These are phyloP conservation scores for Babesia ovata DNA, from an alignment of 169 alveolate species.

Conservation along the genomic window DNA sequence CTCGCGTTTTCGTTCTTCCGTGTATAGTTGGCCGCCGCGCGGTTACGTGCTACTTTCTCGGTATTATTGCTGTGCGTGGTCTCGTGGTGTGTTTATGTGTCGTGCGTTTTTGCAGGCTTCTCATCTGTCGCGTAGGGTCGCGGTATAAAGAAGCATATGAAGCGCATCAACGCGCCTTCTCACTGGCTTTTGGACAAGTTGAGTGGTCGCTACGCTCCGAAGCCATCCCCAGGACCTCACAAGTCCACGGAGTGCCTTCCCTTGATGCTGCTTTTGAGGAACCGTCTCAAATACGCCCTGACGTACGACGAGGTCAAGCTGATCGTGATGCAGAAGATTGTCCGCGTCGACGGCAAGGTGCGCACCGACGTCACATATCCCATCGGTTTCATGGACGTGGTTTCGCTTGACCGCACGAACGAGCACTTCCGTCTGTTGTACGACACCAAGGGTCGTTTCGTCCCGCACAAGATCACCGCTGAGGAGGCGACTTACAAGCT, in stretches of 20 bases:
- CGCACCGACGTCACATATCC: conserved; percentile 97
- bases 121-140: conserved; percentile 86
- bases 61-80: not conserved
- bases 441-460: conserved; percentile 98
- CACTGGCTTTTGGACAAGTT: conserved; percentile 98
- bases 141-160: conserved; percentile 98
- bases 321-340: conserved; percentile 94
- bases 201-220: conserved; percentile 93
- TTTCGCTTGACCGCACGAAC: conserved; percentile 91
- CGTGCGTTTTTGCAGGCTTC: not conserved
- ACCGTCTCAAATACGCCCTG: conserved; percentile 93
- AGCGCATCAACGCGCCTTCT: conserved; percentile 98
- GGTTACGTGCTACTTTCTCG: not conserved
- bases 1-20: not conserved
- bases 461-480: conserved; percentile 91
- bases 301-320: conserved; percentile 92
- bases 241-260: conserved; percentile 97
- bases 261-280: conserved; percentile 89
- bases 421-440: conserved; percentile 94
- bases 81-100: not conserved
- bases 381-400: conserved; percentile 96
- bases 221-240: conserved; percentile 95
- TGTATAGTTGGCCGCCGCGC: not conserved
- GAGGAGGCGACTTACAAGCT: conserved; percentile 96
- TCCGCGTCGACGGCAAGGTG: conserved; percentile 95